These are phyloP conservation scores for Leccinum broughii DNA, from an alignment of 768 basidiomycete species.

Conservation along the genomic window DNA sequence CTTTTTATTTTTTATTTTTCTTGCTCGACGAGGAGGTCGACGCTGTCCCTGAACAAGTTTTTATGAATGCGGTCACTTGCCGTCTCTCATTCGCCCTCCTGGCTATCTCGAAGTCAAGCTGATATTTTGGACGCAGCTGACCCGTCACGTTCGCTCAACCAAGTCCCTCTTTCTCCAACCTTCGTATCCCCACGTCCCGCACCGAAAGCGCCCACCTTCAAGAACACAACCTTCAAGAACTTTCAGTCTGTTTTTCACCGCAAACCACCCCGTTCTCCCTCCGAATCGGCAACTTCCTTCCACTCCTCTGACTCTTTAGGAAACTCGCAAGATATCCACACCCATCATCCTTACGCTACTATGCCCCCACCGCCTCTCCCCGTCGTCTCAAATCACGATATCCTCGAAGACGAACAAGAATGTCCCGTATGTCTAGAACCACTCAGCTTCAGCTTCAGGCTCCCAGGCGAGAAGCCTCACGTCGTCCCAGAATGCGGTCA, in stretches of 20 bases:
- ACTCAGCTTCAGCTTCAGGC: slow-evolving; percentile 86
- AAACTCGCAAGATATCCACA: slow-evolving; percentile 37
- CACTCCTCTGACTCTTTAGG: slow-evolving; percentile 45
- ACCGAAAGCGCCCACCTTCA: slow-evolving; percentile 34
- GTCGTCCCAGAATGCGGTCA: slow-evolving; percentile 98
- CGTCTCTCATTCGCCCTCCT: slow-evolving; percentile 28
- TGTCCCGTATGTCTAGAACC: slow-evolving; percentile 98
- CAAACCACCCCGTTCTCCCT: slow-evolving; percentile 43
- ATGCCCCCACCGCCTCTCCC: slow-evolving; percentile 69
- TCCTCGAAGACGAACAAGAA: slow-evolving; percentile 77
- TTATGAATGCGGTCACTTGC: slow-evolving; percentile 37
- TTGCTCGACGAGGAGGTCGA: background rate
- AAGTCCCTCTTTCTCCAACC: slow-evolving; percentile 46
- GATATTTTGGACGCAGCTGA: slow-evolving; percentile 35
- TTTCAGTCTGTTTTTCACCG: slow-evolving; percentile 58
- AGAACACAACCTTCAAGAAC: slow-evolving; percentile 35
- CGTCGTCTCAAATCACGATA: slow-evolving; percentile 65
- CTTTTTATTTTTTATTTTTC: background rate
- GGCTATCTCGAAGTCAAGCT: slow-evolving; percentile 41
- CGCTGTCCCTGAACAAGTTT: background rate
- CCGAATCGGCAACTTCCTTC: slow-evolving; percentile 52
- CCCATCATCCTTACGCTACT: slow-evolving; percentile 54
- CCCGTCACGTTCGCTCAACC: slow-evolving; percentile 6
- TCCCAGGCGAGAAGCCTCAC: slow-evolving; percentile 96
- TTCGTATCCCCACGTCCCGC: slow-evolving; percentile 39